Conservation (phyloP, 176 grass and related monocot species). For the Carex cristatella region DNA sequence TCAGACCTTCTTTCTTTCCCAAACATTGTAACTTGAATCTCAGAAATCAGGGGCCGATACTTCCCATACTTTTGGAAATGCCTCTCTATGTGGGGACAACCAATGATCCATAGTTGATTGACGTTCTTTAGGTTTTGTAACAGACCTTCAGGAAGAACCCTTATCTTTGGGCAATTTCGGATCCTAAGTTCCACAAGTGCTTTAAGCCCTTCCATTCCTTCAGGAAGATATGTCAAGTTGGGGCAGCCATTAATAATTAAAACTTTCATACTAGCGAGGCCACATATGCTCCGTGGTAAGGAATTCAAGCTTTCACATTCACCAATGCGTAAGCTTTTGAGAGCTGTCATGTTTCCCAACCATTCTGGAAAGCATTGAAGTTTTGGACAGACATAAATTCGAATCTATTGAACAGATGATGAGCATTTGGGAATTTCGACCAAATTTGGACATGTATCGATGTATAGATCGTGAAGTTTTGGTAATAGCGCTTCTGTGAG, state of each 20-base stretch:
- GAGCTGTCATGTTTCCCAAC: background rate
- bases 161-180: background rate
- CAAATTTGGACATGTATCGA: background rate
- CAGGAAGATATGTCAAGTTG: background rate
- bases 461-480: background rate
- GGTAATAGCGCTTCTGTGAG: background rate
- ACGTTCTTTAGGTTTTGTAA: background rate
- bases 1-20: background rate
- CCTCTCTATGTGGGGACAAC: background rate
- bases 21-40: background rate
- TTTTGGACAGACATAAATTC: background rate
- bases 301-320: background rate
- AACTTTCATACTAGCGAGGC: background rate
- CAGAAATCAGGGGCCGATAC: background rate
- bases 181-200: background rate
- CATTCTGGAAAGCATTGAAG: background rate
- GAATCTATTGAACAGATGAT: background rate
- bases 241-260: background rate
- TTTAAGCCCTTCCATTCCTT: background rate
- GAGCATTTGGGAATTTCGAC: background rate
- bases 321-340: accelerated
- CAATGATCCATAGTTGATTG: background rate
- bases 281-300: background rate
- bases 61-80: background rate
- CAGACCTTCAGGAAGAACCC: background rate